Base-by-base conservation (phyloP, 176 grass and related monocot species). In the Tillandsia leiboldiana region DNA sequence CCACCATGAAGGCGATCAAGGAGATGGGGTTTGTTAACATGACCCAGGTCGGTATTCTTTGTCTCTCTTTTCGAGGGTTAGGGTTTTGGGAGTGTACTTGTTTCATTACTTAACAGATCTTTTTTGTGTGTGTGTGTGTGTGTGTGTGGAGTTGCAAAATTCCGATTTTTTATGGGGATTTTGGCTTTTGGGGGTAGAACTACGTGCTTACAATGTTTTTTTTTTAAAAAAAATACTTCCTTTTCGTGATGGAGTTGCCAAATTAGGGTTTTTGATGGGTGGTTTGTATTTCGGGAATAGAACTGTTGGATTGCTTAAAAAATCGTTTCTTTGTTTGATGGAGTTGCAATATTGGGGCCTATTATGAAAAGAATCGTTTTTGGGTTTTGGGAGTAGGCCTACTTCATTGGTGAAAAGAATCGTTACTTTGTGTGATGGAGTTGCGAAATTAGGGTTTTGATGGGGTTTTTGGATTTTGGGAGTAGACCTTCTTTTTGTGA, bases 1-100 rank as follows among this genome's bases (percentile, higher is more conserved):
- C 29, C 0, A 84, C 82, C 56, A 71, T 79, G 71, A 84, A 71
- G 53, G 58, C 76, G 15, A 84, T 84, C 69, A 48, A 75, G 9
- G 82, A 84, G 48, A 84, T 80, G 76, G 75, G 75, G 12, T 84
- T 84, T 53, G 82, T 79, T 24, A 79, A 79, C 71, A 84, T 84
- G 82, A 84, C 82, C 63, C 82, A 84, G 82, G 82, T 84, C 11
- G 12, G 6, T 17, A 66, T 12, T 28, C 9, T 66, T 12, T 17
- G 63, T 42, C 0, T 4, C 33, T 42, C 33, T 42, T 42, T 42
- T 42, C 33, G 11, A 29, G 49, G 23, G 47, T 24, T 47, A 12
- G 56, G n/a, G 56, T 61, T 17, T 61, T 9, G 10, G 56, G 54
- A 59, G 54, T 59, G 20, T 14, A 1, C 7, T 59, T 12, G 20